phyloP scores from a whole-genome alignment of 2,329 filamentous ascomycete species.

The Alternaria brassicae region DNA sequence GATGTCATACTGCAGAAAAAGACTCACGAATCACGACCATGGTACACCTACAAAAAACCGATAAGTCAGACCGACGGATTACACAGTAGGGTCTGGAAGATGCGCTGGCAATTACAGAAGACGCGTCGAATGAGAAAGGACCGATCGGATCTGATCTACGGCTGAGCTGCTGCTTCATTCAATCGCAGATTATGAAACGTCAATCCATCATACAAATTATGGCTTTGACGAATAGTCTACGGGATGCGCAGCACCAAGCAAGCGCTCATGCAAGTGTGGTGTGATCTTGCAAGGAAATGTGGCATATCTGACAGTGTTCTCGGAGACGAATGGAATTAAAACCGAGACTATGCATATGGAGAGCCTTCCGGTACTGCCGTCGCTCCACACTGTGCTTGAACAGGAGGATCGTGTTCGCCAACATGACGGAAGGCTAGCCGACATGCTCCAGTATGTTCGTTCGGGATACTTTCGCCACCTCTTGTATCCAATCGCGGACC shows the following conservation, averaged over 20 bases:
- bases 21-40: slow-evolving; percentile 27
- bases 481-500: slow-evolving; percentile 4
- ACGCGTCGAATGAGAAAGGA: slow-evolving; percentile 17
- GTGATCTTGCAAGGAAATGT: slow-evolving; percentile 10
- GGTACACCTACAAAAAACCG: slow-evolving; percentile 12
- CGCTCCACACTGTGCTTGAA: background rate
- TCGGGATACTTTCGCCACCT: slow-evolving; percentile 10
- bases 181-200: slow-evolving; percentile 23
- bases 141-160: slow-evolving; percentile 8
- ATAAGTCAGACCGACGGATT: slow-evolving; percentile 12
- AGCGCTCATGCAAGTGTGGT: slow-evolving; percentile 17
- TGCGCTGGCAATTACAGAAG: slow-evolving; percentile 26
- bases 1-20: slow-evolving; percentile 31
- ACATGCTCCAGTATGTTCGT: background rate
- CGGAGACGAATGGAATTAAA: background rate
- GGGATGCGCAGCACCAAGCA: background rate
- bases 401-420: background rate
- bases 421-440: background rate
- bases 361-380: slow-evolving; percentile 1
- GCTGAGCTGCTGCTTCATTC: slow-evolving; percentile 14
- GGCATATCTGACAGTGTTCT: slow-evolving; percentile 7
- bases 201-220: slow-evolving; percentile 10
- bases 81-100: slow-evolving; percentile 14
- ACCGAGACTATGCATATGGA: background rate
- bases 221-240: slow-evolving; percentile 2